phyloP scores from a whole-genome alignment of 2,329 filamentous ascomycete species.

The Fusarium solani-melongenae region DNA sequence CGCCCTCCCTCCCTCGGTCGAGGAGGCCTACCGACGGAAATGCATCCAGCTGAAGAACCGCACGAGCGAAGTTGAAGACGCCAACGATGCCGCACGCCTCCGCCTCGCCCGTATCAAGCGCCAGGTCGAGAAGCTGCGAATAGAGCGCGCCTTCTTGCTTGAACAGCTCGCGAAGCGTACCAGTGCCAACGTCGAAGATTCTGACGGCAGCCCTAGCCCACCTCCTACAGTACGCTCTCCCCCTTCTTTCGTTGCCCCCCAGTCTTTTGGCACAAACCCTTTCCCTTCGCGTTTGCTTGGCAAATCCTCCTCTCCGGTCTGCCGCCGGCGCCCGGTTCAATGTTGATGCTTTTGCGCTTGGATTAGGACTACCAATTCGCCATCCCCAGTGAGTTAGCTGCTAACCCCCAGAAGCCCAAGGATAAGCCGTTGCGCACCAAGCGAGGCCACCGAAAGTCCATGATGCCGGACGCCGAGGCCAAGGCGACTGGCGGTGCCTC shows the following conservation, averaged over 20 bases:
- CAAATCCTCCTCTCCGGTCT: slow-evolving; percentile 22
- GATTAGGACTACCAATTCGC: slow-evolving; percentile 48
- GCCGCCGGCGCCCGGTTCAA: slow-evolving; percentile 41
- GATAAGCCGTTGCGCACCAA: slow-evolving; percentile 82
- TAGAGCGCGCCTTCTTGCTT: slow-evolving; percentile 82
- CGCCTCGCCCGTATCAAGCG: slow-evolving; percentile 84
- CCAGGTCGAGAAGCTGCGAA: slow-evolving; percentile 89
- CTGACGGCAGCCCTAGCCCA: slow-evolving; percentile 82
- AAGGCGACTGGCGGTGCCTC: slow-evolving; percentile 54
- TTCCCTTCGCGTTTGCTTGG: slow-evolving; percentile 24
- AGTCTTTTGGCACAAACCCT: not conserved
- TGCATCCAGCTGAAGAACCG: slow-evolving; percentile 94
- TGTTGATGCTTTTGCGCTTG: slow-evolving; percentile 50
- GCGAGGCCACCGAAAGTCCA: slow-evolving; percentile 74
- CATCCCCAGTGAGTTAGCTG: slow-evolving; percentile 47
- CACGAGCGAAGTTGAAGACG: slow-evolving; percentile 89
- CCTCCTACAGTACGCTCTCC: slow-evolving; percentile 74
- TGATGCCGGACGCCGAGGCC: slow-evolving; percentile 57
- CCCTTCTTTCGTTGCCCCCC: not conserved
- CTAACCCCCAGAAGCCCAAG: slow-evolving; percentile 69
- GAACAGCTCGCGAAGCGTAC: slow-evolving; percentile 80
- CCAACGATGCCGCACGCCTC: slow-evolving; percentile 85
- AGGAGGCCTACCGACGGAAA: slow-evolving; percentile 95
- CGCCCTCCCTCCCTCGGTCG: slow-evolving; percentile 85
- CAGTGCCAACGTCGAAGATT: slow-evolving; percentile 80